Base-by-base conservation (phyloP, 352 stramenopile genomes). In the Pythium aquatile region DNA sequence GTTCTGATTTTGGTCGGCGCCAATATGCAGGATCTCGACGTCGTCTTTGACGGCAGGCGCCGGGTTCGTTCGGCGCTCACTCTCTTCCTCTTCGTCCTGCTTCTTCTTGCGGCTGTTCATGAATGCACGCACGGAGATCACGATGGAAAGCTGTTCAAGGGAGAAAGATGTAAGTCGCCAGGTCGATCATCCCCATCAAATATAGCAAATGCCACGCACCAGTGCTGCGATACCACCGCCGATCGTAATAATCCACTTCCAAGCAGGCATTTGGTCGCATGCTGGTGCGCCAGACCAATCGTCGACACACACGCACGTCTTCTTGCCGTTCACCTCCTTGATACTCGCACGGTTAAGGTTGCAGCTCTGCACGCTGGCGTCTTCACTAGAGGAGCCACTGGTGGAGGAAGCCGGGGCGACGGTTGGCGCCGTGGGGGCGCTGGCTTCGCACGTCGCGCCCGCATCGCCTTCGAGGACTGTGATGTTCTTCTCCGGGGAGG, bases 271-370 rank as follows among this genome's bases (percentile, higher is more conserved):
- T 37, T 75, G 55, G 35, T 66, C 64, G 47, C 73, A 79, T 3
- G 69, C 66, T 13, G 73, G 73, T 2, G 69, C 65, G 26, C 69
- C 69, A 14, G 67, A 53, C 66, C 70, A 79, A 44, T 79, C 73
- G 17, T 63, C 68, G 42, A 72, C 65, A 51, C 73, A 79, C 4
- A 76, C 68, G 37, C 73, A 79, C 28, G 67, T 54, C 49, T 70
- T 60, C 37, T 64, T 65, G 29, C 63, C 77, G 28, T 87, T 68
- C 2, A 79, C 67, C 4, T 57, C 63, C 35, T 78, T 74, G 37
- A 85, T 58, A 20, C 66, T 78, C 0, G 78, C 83, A 39, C 83
- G 77, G 58, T 83, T 81, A 0, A 66, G 54, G 44, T 90, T 90
- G 61, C 83, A 91, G 37, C 62, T 77, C 26, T 56, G 55, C 16